Evolutionary conservation across 768 basidiomycete genomes (phyloP).

Genomic region (Trametes punicea): DNA sequence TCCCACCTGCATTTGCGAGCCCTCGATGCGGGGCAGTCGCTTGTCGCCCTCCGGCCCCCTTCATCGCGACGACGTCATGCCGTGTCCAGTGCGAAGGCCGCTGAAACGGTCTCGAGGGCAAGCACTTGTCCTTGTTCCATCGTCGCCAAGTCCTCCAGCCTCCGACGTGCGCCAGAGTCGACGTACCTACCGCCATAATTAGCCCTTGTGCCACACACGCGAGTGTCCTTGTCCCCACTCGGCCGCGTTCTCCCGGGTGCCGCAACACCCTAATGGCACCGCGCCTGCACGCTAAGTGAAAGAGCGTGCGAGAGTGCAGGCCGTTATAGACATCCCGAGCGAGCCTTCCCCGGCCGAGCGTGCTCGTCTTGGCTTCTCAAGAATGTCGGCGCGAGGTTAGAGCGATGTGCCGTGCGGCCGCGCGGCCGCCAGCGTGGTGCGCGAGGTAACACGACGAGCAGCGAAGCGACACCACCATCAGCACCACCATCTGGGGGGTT

Average conservation of each 20-base stretch:
- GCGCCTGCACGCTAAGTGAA: constrained; percentile 1
- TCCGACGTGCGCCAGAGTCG: no score
- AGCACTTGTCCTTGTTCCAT: background rate
- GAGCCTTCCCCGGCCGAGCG: background rate
- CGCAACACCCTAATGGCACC: background rate
- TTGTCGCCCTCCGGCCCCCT: background rate
- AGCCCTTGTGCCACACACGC: background rate
- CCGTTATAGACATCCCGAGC: background rate
- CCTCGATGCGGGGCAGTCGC: background rate
- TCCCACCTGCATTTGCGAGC: background rate
- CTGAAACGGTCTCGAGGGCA: background rate
- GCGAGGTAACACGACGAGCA: background rate
- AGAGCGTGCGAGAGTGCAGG: background rate
- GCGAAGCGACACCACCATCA: no score
- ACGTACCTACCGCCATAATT: background rate
- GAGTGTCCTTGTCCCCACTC: background rate
- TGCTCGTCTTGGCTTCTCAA: background rate
- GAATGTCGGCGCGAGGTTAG: background rate
- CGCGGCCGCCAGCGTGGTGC: background rate
- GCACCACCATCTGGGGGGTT: no score
- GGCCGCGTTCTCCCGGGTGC: background rate
- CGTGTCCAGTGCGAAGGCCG: background rate
- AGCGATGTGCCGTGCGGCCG: background rate
- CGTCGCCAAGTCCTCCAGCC: background rate
- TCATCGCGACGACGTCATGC: constrained; percentile 2